These are phyloP conservation scores for Russula sp. DNA, from an alignment of 768 basidiomycete species.

Conservation along the genomic window DNA sequence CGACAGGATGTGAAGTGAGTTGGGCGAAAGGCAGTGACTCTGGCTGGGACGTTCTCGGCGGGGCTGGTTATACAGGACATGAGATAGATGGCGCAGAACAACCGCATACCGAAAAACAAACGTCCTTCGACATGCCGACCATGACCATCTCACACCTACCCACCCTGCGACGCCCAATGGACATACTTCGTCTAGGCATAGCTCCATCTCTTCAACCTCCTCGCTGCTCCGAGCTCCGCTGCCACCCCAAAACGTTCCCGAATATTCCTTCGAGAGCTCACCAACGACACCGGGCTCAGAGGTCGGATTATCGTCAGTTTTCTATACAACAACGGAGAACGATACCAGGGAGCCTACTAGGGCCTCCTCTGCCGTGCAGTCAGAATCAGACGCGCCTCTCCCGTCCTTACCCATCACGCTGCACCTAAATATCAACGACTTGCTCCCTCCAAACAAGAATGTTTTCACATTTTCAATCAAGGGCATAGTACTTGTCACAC, in stretches of 20 bases:
- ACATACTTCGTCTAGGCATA: constrained; percentile 39
- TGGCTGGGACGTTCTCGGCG: constrained; percentile 63
- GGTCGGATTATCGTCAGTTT: constrained; percentile 40
- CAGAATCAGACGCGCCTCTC: constrained; percentile 28
- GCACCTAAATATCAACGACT: constrained; percentile 78
- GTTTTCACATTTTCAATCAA: constrained; percentile 62
- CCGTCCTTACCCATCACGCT: constrained; percentile 67
- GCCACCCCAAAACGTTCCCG: constrained; percentile 58
- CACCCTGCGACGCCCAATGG: constrained; percentile 30
- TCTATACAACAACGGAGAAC: constrained; percentile 39
- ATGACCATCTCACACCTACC: constrained; percentile 15
- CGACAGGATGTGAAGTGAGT: constrained; percentile 62
- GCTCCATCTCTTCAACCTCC: constrained; percentile 42
- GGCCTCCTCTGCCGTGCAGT: constrained; percentile 39
- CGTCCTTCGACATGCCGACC: constrained; percentile 43
- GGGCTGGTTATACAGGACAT: constrained; percentile 68
- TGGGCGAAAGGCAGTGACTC: constrained; percentile 55
- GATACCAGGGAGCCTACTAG: constrained; percentile 41
- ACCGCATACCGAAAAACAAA: constrained; percentile 11
- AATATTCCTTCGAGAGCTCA: constrained; percentile 73
- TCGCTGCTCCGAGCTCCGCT: constrained; percentile 76
- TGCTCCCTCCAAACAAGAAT: constrained; percentile 62
- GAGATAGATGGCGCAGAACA: constrained; percentile 48
- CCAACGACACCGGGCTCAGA: constrained; percentile 52
- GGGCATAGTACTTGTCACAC: constrained; percentile 60